Evolutionary conservation across 2,329 filamentous ascomycete genomes (phyloP), one percentile per base, ranked within the genome.

Genomic region (Nothopassalora personata): DNA sequence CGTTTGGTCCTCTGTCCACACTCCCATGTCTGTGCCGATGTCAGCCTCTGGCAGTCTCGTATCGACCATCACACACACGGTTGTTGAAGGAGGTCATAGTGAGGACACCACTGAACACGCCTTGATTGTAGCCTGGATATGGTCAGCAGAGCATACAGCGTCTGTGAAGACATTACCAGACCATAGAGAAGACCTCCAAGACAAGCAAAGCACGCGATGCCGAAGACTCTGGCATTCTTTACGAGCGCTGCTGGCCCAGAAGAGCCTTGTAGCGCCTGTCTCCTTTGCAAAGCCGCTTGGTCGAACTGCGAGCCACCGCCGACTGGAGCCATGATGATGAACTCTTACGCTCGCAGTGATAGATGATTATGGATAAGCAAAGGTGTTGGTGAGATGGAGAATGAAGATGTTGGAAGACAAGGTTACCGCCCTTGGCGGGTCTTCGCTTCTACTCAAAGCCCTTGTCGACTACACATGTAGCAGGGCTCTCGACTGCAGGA

Each of bases 111-210:
- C 83, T 84, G 74, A 90, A 89, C 74, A 90, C 86, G 65, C 88
- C 88, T 71, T 89, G 86, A 70, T 89, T 88, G 75, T 89, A 89
- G 11, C 86, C 83, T 90, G 74, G 90, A 18, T 5, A n/a, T 47
- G 34, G 34, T 36, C 34, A 36, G 34, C 34, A 36, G 23, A 10
- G 10, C 15, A 36, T 36, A 36, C 34, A 36, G 15, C 23, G 10
- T 36, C 10, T 36, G 34, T 36, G 34, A 36, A 15, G 10, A 36
- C 34, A 10, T 9, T 10, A n/a, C 27, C 36, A 27, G 91, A 19
- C 88, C 86, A 70, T 89, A 85, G 30, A 82, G 74, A 19, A 82
- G 70, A 54, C 80, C 80, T 66, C 80, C 80, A 33, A 83, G 70
- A 60, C 76, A 80, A 5, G 78, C 77, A 60, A 84, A 84, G 55